Conservation (phyloP, 139 green algal species). For the Mesotaenium endlicherianum region DNA sequence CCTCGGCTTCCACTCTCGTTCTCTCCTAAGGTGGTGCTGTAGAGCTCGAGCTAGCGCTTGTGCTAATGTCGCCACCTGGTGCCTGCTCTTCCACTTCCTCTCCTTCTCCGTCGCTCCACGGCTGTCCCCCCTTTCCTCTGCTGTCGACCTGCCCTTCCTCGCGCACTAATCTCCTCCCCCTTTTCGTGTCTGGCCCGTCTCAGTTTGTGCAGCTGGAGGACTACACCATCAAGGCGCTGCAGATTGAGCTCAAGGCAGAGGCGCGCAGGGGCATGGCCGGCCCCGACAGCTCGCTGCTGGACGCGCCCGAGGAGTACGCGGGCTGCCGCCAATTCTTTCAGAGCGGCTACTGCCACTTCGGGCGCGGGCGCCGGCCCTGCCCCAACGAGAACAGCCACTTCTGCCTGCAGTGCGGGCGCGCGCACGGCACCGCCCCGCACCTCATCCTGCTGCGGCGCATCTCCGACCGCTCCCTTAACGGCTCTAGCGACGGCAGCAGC, state of each 20-base stretch:
- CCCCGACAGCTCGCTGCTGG: constrained; percentile 19
- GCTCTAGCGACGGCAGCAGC: not conserved
- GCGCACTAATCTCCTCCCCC: not conserved
- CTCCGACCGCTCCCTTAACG: constrained; percentile 33
- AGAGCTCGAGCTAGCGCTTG: no score
- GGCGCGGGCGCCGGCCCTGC: constrained; percentile 38
- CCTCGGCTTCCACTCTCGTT: not conserved
- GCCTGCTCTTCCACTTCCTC: not conserved
- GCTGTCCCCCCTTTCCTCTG: not conserved
- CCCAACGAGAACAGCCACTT: constrained; percentile 48
- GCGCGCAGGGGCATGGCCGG: constrained; percentile 7
- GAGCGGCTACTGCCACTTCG: constrained; percentile 44
- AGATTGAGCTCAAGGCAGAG: constrained; percentile 47
- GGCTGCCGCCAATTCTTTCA: constrained; percentile 52
- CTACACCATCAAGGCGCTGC: constrained; percentile 37
- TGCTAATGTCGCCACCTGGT: no score
- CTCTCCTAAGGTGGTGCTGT: no score
- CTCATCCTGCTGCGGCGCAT: constrained; percentile 39
- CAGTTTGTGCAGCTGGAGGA: constrained; percentile 49
- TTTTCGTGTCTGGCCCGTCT: not conserved
- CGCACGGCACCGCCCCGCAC: constrained; percentile 41
- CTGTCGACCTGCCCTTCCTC: not conserved
- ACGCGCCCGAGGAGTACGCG: constrained; percentile 46
- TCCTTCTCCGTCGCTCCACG: not conserved
- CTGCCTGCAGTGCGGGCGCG: constrained; percentile 39